Conservation (phyloP, 2,329 filamentous ascomycete species). For the Monilinia polystroma region DNA sequence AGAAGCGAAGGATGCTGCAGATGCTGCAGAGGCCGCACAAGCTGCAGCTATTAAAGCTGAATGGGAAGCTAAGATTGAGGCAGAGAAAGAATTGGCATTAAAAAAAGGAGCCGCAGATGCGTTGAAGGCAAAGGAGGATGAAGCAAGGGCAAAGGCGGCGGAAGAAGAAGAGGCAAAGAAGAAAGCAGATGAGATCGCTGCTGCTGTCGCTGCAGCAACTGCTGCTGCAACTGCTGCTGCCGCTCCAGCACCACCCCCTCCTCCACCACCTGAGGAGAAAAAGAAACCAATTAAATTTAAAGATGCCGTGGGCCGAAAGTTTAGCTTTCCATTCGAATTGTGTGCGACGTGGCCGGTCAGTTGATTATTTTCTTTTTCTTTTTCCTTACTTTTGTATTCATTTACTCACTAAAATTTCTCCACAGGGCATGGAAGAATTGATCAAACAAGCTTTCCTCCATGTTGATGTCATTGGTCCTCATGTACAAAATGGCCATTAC, state of each 20-base stretch:
- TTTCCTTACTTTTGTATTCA: constrained; percentile 1
- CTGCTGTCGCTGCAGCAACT: constrained; percentile 43
- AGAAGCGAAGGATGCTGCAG: constrained; percentile 39
- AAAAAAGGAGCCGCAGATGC: constrained; percentile 34
- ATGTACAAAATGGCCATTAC: constrained; percentile 76
- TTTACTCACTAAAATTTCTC: constrained; percentile 32
- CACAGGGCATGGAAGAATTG: constrained; percentile 78
- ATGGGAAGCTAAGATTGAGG: constrained; percentile 47
- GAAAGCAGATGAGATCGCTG: constrained; percentile 31
- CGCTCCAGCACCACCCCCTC: constrained; percentile 19
- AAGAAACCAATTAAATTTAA: constrained; percentile 79
- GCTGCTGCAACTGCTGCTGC: constrained; percentile 45
- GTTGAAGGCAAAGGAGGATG: constrained; percentile 39
- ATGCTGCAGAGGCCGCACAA: constrained; percentile 36
- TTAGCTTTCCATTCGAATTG: constrained; percentile 84
- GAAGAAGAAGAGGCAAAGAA: constrained; percentile 50
- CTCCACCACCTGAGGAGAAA: constrained; percentile 40
- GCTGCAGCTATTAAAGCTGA: constrained; percentile 46
- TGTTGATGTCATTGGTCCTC: constrained; percentile 71
- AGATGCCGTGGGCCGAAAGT: constrained; percentile 87
- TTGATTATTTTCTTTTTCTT: constrained; percentile 29
- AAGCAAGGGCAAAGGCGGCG: constrained; percentile 48
- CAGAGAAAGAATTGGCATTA: constrained; percentile 29
- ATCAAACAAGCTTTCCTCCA: constrained; percentile 83
- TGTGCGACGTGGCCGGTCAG: constrained; percentile 81